Base-by-base conservation (phyloP, 192 early-diverging fungal genomes). In the Backusella morwellensis region DNA sequence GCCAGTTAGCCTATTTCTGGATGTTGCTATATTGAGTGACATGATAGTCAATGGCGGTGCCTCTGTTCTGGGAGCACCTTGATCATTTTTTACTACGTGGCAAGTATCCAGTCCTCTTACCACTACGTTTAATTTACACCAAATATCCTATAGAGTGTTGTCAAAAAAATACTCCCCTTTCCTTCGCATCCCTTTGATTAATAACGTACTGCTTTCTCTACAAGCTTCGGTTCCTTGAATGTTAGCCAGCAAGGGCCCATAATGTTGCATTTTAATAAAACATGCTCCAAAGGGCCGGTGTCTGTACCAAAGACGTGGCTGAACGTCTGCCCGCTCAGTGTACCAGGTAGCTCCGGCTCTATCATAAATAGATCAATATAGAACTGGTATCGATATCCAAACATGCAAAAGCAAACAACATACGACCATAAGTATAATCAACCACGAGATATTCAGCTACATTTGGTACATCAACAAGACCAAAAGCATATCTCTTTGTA, bases 241-340 rank as follows among this genome's bases (percentile, higher is more conserved):
- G 84, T 73, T 0, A 99, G 83, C 98, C 98, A 99, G 72, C 92
- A 94, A 8, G 98, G 98, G 0, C 98, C 98, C 97, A 97, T 99
- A 29, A 99, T 83, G 72, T 95, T 91, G 17, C 96, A 87, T 82
- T 99, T 97, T 23, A 97, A 87, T 36, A 99, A 81, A 44, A 99
- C 92, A 35, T 93, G 88, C 83, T 99, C 98, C 14, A 98, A 84
- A 1, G 96, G 93, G 40, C 86, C 89, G 15, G 94, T 94, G 50
- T 92, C 88, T 2, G 92, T 86, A 8, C 97, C 98, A 88, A 99
- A 99, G 2, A 93, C 83, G 68, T 91, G 91, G 73, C 90, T 90
- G 77, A 98, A 99, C 0, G 91, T 92, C 70, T 85, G 86, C 29
- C 93, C 93, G 14, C 52, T 86, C 26, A 92, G 73, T 36, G 91